These are phyloP conservation scores for Diospyros kaki DNA, from an alignment of 148 eudicot species.

Conservation along the genomic window DNA sequence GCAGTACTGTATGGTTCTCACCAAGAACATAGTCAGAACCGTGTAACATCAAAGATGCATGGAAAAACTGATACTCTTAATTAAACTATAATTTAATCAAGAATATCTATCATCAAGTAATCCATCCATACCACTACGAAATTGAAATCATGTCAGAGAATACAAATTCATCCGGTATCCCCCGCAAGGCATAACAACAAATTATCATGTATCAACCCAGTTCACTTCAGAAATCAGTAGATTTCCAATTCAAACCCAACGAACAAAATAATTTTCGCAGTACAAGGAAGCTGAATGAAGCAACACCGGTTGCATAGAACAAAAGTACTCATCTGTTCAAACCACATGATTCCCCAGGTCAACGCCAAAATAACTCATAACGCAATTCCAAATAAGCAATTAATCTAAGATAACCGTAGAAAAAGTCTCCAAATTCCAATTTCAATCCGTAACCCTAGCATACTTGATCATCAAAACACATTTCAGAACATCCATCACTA, in stretches of 20 bases:
- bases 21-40: too few relatives aligned
- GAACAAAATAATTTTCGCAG: background rate
- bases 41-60: background rate
- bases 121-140: background rate
- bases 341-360: background rate
- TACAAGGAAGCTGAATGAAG: too few relatives aligned
- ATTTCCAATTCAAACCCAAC: background rate
- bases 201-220: background rate
- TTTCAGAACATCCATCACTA: conserved; percentile 1
- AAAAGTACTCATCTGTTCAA: background rate
- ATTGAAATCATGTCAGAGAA: background rate
- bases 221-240: background rate
- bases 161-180: background rate
- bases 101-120: background rate
- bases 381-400: background rate
- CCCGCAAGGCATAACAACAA: background rate
- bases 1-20: too few relatives aligned
- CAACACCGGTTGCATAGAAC: too few relatives aligned
- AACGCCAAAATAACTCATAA: background rate
- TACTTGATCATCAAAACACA: background rate
- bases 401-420: background rate
- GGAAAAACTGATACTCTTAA: background rate
- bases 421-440: background rate
- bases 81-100: background rate
- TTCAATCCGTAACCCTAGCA: background rate